Base-by-base conservation (phyloP, 192 early-diverging fungal species). In the Coemansia sp. region DNA sequence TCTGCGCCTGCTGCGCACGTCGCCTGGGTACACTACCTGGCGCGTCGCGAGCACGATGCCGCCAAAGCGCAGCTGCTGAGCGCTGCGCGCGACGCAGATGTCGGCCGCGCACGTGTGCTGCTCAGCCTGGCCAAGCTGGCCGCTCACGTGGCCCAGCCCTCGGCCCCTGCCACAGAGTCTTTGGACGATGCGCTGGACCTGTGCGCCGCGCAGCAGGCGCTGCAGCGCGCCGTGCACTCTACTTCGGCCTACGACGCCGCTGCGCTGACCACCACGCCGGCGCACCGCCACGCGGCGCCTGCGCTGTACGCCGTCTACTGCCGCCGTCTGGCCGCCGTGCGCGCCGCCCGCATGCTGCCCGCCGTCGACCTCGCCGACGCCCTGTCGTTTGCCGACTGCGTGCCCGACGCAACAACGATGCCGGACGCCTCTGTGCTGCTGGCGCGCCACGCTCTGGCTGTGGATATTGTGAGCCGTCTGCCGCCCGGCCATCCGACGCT, bases 101-200 rank as follows among this genome's bases (percentile, higher is more conserved):
- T 65, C 4, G 59, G 43, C 12, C 57, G 67, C 19, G 65, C 69
- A 3, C 69, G 61, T 21, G 71, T 57, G 2, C 57, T 78, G 69
- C 65, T 78, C 19, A 71, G 69, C 22, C 57, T 78, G 8, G 64
- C 66, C 45, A 78, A 78, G 57, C 69, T 78, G 10, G 66, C 75
- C 1, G 65, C 71, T 50, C 27, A 30, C 27, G 27, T 30, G 27
- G 27, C 27, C 4, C 4, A 30, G 27, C 27, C 27, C 7, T 2
- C 27, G 3, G 45, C 59, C n/a, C n/a, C n/a, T n/a, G n/a, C n/a
- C n/a, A n/a, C n/a, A n/a, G n/a, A n/a, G n/a, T n/a, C n/a, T n/a
- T n/a, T 78, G 18, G 75, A 78, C 21, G 69, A 78, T 23, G 61
- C 64, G 1, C 42, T 78, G 44, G 75, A 67, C 34, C 57, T 78